A percentile compares a stretch with the other conserved stretches of the same genome.
phyloP scores from a whole-genome alignment of 345 rosid species.

The Orychophragmus violaceus region DNA sequence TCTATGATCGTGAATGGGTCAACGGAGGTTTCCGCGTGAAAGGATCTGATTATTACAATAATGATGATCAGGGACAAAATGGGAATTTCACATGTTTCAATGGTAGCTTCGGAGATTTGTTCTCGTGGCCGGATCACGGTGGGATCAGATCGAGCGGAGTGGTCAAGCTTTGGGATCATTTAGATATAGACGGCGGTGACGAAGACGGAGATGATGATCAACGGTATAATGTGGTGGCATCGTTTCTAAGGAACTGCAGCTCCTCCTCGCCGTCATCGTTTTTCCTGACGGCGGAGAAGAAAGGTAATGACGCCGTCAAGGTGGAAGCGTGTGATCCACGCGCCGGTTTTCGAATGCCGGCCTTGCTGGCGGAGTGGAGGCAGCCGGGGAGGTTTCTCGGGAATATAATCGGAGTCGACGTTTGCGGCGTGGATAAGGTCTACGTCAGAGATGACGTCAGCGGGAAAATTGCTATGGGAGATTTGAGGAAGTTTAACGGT shows the following conservation, averaged over 20 bases:
- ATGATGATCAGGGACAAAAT: conserved; percentile 3
- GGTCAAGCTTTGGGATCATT: conserved; percentile 31
- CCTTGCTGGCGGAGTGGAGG: conserved; percentile 64
- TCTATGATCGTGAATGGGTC: conserved; percentile 14
- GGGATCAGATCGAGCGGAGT: conserved; percentile 31
- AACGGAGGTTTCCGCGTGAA: conserved; percentile 39
- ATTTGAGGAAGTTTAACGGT: conserved; percentile 50
- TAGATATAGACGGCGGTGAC: conserved; percentile 34
- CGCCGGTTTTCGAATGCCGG: conserved; percentile 39
- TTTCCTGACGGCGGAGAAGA: conserved; percentile 37
- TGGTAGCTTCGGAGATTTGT: conserved; percentile 44
- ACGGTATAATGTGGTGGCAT: conserved; percentile 37
- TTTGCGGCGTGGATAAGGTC: conserved; percentile 40
- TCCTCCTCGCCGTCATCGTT: conserved; percentile 35
- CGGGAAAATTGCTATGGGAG: conserved; percentile 56
- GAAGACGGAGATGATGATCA: conserved; percentile 16
- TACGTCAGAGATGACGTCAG: conserved; percentile 45
- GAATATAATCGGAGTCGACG: conserved; percentile 34
- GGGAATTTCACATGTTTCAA: conserved; percentile 19
- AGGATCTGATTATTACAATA: conserved; percentile 29
- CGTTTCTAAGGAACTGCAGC: conserved; percentile 24
- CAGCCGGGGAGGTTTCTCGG: conserved; percentile 34
- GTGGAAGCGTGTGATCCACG: conserved; percentile 67
- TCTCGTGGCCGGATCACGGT: conserved; percentile 34
- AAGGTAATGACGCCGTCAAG: conserved; percentile 21